phyloP scores from a whole-genome alignment of 2,329 filamentous ascomycete species.

The Epichloe gansuensis region DNA sequence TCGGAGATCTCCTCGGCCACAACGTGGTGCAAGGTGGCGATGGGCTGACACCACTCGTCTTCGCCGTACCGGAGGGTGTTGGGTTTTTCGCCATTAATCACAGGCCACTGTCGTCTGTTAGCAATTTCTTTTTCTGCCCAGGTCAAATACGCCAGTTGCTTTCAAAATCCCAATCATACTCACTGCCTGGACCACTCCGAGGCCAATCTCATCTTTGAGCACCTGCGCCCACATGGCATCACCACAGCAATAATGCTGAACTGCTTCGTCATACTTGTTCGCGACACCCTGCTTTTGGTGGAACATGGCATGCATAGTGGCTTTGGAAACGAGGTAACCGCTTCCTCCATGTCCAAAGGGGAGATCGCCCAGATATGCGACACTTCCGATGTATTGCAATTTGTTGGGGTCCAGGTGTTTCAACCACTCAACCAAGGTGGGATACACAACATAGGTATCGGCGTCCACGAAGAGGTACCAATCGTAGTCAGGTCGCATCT shows the following conservation, averaged over 20 bases:
- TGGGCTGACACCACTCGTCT: conserved; percentile 41
- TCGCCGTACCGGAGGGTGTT: conserved; percentile 32
- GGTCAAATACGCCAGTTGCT: background rate
- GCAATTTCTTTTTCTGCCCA: background rate
- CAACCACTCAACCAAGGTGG: conserved; percentile 38
- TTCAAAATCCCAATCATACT: conserved; percentile 10
- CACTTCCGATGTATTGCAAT: conserved; percentile 37
- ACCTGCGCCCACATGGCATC: conserved; percentile 36
- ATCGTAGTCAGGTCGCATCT: conserved; percentile 35
- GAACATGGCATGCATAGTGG: conserved; percentile 35
- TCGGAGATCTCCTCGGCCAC: conserved; percentile 35
- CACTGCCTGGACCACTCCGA: conserved; percentile 29
- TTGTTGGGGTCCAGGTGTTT: conserved; percentile 27
- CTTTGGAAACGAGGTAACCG: conserved; percentile 39
- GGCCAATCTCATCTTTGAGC: conserved; percentile 29
- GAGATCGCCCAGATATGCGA: conserved; percentile 27
- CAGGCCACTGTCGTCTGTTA: conserved; percentile 30
- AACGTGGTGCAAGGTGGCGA: conserved; percentile 44
- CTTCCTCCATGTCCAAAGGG: conserved; percentile 44
- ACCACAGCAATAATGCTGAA: conserved; percentile 34
- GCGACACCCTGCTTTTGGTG: conserved; percentile 29
- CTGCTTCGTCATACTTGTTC: conserved; percentile 31
- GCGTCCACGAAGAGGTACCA: conserved; percentile 50
- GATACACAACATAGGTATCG: conserved; percentile 44
- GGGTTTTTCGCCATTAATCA: conserved; percentile 43